These are phyloP conservation scores for Rhizophora mangle DNA, from an alignment of 345 rosid species.

Conservation along the genomic window DNA sequence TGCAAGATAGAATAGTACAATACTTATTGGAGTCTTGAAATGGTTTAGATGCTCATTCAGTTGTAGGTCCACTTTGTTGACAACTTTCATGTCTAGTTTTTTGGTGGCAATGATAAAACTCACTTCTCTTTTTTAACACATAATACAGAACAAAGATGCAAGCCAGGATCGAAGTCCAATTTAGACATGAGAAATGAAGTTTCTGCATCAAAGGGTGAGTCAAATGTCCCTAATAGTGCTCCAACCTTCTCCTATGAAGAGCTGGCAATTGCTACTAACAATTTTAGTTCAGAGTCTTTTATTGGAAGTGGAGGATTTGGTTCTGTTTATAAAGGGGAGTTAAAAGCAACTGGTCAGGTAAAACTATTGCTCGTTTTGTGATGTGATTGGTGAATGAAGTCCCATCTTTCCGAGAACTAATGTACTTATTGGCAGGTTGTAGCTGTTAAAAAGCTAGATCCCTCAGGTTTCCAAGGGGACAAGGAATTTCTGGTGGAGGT, in stretches of 20 bases:
- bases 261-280: constrained; percentile 58
- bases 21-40: no score
- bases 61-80: not conserved
- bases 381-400: not conserved
- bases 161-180: constrained; percentile 4
- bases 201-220: constrained; percentile 8
- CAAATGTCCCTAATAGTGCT: constrained; percentile 10
- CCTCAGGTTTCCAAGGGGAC: constrained; percentile 65
- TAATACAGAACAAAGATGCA: constrained; percentile 1
- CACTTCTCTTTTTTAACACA: no score
- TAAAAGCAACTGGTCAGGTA: constrained; percentile 56
- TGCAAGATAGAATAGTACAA: no score
- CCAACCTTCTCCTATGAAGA: constrained; percentile 48
- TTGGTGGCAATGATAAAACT: no score
- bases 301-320: constrained; percentile 89
- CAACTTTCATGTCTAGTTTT: no score
- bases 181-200: constrained; percentile 15
- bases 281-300: constrained; percentile 41
- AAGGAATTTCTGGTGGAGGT: constrained; percentile 82
- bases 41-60: not conserved
- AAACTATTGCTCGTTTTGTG: not conserved
- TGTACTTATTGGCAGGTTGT: constrained; percentile 38
- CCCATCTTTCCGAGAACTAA: not conserved
- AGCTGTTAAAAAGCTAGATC: constrained; percentile 70
- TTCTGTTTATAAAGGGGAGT: constrained; percentile 52